Percentiles rank a stretch among this genome's conserved stretches.
phyloP scores from a whole-genome alignment of 108 stramenopile genomes.

The Epipyxis sp. region DNA sequence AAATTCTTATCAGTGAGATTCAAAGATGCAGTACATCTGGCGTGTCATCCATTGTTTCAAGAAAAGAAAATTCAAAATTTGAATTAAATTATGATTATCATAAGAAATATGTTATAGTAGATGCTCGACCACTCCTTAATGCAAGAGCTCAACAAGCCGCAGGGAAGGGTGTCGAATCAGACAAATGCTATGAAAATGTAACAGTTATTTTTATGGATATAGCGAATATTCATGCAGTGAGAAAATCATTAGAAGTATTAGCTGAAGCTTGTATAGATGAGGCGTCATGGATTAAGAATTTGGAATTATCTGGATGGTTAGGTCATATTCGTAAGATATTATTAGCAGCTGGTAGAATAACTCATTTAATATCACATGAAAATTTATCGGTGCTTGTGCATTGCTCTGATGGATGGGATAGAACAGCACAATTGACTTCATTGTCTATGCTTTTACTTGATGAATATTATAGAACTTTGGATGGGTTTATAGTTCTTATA shows the following conservation, averaged over 20 bases:
- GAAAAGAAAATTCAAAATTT: not conserved
- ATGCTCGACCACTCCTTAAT: constrained; percentile 16
- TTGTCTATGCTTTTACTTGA: constrained; percentile 56
- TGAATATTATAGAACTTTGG: constrained; percentile 58
- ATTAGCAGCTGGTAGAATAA: constrained; percentile 42
- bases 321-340: constrained; percentile 46
- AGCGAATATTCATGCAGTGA: constrained; percentile 49
- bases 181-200: not conserved
- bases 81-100: not conserved
- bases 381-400: constrained; percentile 52
- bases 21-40: not conserved
- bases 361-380: constrained; percentile 8
- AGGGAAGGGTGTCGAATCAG: constrained; percentile 14
- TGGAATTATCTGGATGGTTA: constrained; percentile 50
- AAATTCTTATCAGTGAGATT: not conserved
- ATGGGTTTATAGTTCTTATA: constrained; percentile 52
- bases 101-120: not conserved
- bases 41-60: not conserved
- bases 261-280: not conserved
- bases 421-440: constrained; percentile 57
- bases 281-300: not conserved
- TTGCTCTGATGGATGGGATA: constrained; percentile 67
- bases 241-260: constrained; percentile 15
- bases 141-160: not conserved
- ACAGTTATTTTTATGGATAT: not conserved